phyloP scores from a whole-genome alignment of 2,329 filamentous ascomycete species.

The Fusarium ramigenum region DNA sequence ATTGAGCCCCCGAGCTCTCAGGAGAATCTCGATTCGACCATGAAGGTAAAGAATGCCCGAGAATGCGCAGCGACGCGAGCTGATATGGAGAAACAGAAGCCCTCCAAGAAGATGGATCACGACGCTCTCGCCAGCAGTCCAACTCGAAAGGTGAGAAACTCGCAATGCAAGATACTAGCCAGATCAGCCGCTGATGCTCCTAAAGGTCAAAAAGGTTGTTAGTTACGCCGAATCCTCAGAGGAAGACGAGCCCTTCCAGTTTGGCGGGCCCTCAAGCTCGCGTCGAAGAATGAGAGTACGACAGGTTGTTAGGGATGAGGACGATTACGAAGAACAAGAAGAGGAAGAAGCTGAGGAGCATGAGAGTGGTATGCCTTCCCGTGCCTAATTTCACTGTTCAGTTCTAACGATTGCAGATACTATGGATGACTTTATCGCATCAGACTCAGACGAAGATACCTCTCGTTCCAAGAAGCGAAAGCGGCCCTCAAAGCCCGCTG shows the following conservation, averaged over 20 bases:
- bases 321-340: constrained; percentile 79
- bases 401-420: constrained; percentile 60
- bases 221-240: constrained; percentile 90
- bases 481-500: constrained; percentile 62
- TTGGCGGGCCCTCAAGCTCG: constrained; percentile 51
- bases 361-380: constrained; percentile 62
- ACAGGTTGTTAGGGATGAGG: constrained; percentile 70
- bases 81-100: constrained; percentile 54
- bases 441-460: constrained; percentile 77
- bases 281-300: constrained; percentile 60
- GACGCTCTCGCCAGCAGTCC: constrained; percentile 68
- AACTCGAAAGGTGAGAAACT: constrained; percentile 73
- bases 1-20: constrained; percentile 74
- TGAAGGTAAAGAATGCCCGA: constrained; percentile 29
- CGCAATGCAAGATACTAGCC: no score
- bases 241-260: constrained; percentile 76
- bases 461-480: constrained; percentile 77
- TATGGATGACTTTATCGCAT: constrained; percentile 87
- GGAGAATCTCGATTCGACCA: constrained; percentile 62
- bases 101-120: constrained; percentile 41
- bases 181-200: background rate
- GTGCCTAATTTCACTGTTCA: no score
- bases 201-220: constrained; percentile 65
- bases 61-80: constrained; percentile 33
- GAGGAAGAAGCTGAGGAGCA: constrained; percentile 68